phyloP scores from a whole-genome alignment of 179 eudicot species.

The Beta macrorhiza region DNA sequence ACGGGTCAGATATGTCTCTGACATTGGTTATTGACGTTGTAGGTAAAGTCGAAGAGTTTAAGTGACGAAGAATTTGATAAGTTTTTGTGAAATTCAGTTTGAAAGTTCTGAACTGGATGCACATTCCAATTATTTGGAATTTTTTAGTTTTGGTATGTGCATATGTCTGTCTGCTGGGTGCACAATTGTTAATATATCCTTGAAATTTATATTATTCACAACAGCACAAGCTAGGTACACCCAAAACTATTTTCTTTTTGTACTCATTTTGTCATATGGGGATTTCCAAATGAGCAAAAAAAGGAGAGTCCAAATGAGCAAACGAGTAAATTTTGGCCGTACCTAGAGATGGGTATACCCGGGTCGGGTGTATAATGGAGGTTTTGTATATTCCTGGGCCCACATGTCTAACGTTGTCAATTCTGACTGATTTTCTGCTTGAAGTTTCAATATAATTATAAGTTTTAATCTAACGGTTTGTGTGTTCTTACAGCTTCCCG shows the following conservation, averaged over 20 bases:
- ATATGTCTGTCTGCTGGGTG: conserved; percentile 3
- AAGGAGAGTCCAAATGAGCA: no score
- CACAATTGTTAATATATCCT: conserved; percentile 5
- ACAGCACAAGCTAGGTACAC: no score
- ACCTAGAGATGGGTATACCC: no score
- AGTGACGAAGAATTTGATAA: not conserved
- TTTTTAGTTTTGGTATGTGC: not conserved
- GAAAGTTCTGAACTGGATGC: not conserved
- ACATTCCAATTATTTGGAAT: not conserved
- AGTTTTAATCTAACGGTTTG: conserved; percentile 4
- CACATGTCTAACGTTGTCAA: not conserved
- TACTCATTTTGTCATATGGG: no score
- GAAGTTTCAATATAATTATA: not conserved
- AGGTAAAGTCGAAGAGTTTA: not conserved
- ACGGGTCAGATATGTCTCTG: not conserved
- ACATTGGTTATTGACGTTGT: not conserved
- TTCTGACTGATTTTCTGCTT: conserved; percentile 1
- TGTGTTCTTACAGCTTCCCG: conserved; percentile 69
- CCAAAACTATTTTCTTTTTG: not conserved
- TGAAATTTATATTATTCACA: not conserved
- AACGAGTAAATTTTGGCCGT: no score
- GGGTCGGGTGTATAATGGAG: not conserved
- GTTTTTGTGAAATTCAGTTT: not conserved
- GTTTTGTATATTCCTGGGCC: not conserved
- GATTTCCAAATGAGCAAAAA: no score